Evolutionary conservation across 495 filamentous ascomycete genomes (phyloP).

Genomic region (Lindgomyces ingoldianus): DNA sequence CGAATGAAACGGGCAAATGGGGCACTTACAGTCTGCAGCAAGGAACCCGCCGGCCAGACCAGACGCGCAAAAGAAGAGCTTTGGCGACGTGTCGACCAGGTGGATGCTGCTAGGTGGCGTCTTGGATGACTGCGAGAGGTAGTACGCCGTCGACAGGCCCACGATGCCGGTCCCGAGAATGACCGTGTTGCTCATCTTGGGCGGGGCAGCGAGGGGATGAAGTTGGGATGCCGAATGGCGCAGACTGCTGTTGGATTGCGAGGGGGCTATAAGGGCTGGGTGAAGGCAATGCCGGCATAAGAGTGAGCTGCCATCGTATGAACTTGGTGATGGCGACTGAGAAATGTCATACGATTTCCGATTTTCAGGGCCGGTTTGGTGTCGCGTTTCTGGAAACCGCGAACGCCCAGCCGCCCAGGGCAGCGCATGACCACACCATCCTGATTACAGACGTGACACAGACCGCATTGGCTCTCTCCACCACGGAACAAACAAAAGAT

Average conservation of each 20-base stretch:
- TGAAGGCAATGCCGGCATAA: neutral
- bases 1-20: neutral
- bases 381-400: neutral
- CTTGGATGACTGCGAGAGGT: slow-evolving; percentile 58
- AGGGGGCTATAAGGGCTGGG: neutral
- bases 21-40: slow-evolving; percentile 62
- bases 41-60: slow-evolving; percentile 75
- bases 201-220: slow-evolving; percentile 21
- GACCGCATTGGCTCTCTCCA: neutral
- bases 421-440: neutral
- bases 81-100: slow-evolving; percentile 64
- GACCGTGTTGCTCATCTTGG: slow-evolving; percentile 52
- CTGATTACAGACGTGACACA: neutral
- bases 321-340: neutral
- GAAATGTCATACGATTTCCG: slow-evolving; percentile 19
- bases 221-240: neutral
- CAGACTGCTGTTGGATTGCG: neutral
- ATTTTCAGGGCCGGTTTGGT: neutral
- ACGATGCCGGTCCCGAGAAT: slow-evolving; percentile 82
- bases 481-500: neutral
- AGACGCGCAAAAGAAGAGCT: slow-evolving; percentile 71
- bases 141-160: slow-evolving; percentile 75
- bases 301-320: slow-evolving; percentile 19
- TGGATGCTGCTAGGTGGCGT: slow-evolving; percentile 60
- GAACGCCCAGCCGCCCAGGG: neutral